Base-by-base conservation (phyloP, 2,329 filamentous ascomycete genomes). In the Bipolaris bicolor region DNA sequence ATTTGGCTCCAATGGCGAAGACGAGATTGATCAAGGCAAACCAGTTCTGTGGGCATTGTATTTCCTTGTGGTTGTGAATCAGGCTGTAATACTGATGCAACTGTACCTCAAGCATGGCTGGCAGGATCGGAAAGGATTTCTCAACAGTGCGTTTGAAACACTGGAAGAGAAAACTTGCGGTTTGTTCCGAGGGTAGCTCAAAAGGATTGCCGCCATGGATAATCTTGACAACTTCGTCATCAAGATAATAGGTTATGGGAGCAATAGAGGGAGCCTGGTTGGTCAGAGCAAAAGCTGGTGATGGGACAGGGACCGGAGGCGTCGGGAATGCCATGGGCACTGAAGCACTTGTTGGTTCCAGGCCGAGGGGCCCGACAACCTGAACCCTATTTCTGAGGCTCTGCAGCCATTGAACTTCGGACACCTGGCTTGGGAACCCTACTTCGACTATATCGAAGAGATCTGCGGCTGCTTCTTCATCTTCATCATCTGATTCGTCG, bases 1-100 rank as follows among this genome's bases (percentile, higher is more conserved):
- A 71, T 40, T 69, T 65, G 16, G 74, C 66, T 3, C 72, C 76
- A 34, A 79, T 74, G n/a, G 77, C 77, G 49, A 78, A 76, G 2
- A 79, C 66, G 11, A 78, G 54, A 49, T 79, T 77, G 15, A 78
- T 48, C 11, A 75, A 68, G 6, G 69, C 72, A 4, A 69, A 65
- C 75, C 74, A 77, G 24, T 40, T 58, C 7, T 57, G n/a, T 9
- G 63, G 53, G 29, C 50, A 49, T 3, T 52, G 51, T 41, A 57
- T 43, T 13, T 47, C 36, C 20, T 55, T 45, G 10, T 43, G 43
- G 2, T 13, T 41, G 24, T 50, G 49, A 2, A 60, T 29, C 22
- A 55, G 13, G 4, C 54, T 33, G 44, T 57, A 57, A 41, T 62
- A 65, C 10, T 49, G 49, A 7, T 41, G 41, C 6, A 65, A 55